Conservation (phyloP, 1,284 basidiomycete species). For the Tilletia setariae region DNA sequence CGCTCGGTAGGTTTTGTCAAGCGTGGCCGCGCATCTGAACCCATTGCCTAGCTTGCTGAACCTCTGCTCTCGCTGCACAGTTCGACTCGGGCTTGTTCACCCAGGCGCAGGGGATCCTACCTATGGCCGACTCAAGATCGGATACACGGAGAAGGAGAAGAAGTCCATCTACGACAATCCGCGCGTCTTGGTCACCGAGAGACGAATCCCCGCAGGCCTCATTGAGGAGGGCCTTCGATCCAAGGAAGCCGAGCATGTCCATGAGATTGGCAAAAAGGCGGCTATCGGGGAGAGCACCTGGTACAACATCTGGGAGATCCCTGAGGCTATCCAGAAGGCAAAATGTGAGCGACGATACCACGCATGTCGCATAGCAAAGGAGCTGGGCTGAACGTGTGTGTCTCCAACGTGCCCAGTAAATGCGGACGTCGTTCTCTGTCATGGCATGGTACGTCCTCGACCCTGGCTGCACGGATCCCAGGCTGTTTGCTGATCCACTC, state of each 20-base stretch:
- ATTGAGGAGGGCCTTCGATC: not conserved
- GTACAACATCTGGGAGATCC: slow-evolving; percentile 47
- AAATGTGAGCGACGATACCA: slow-evolving; percentile 15
- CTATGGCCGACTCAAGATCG: slow-evolving; percentile 41
- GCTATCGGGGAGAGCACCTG: not conserved
- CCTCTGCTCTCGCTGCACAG: not conserved
- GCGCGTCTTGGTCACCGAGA: slow-evolving; percentile 31
- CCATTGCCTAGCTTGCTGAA: not conserved
- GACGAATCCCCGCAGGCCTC: not conserved
- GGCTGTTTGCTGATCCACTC: not conserved
- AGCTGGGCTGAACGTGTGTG: not conserved
- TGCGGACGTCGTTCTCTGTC: slow-evolving; percentile 43
- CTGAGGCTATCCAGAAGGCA: slow-evolving; percentile 28
- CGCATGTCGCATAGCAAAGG: not conserved
- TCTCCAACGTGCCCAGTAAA: slow-evolving; percentile 20
- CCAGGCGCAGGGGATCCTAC: slow-evolving; percentile 46
- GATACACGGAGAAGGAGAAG: slow-evolving; percentile 36
- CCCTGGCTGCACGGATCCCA: not conserved
- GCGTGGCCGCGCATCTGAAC: not conserved
- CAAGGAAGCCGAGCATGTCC: not conserved
- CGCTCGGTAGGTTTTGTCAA: no score
- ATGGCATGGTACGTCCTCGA: slow-evolving; percentile 34
- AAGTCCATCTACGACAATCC: slow-evolving; percentile 48
- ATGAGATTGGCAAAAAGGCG: not conserved
- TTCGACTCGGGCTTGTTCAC: not conserved